Evolutionary conservation across 768 basidiomycete genomes (phyloP).

Genomic region (Leccinum fibrillosum): DNA sequence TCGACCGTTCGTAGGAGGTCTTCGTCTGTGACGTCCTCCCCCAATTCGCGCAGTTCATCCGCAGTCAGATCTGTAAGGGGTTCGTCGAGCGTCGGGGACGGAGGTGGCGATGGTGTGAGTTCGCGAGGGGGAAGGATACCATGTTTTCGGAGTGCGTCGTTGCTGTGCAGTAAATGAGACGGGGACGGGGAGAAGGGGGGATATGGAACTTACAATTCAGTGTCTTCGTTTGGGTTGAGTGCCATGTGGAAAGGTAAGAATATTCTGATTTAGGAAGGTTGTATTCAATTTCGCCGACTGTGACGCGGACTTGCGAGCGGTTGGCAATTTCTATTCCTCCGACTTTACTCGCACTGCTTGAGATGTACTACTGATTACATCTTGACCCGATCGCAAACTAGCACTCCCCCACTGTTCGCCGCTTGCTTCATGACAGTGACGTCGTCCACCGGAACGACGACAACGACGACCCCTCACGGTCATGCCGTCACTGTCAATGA

Average conservation of each 20-base stretch:
- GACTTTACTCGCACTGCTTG: slow-evolving; percentile 1
- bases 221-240: slow-evolving; percentile 86
- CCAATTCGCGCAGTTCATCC: slow-evolving; percentile 63
- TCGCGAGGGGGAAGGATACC: slow-evolving; percentile 84
- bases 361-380: slow-evolving; percentile 26
- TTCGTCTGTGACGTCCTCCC: slow-evolving; percentile 71
- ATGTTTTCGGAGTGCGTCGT: slow-evolving; percentile 89
- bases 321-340: slow-evolving; percentile 8
- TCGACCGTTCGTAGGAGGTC: slow-evolving; percentile 74
- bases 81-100: slow-evolving; percentile 69
- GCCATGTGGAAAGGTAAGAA: slow-evolving; percentile 40
- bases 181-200: not conserved
- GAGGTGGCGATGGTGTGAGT: slow-evolving; percentile 76
- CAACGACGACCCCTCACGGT: slow-evolving; percentile 23
- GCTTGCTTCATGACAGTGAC: slow-evolving; percentile 25
- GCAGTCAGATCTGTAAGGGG: slow-evolving; percentile 60
- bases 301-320: slow-evolving; percentile 26
- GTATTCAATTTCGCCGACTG: slow-evolving; percentile 20
- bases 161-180: slow-evolving; percentile 45
- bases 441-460: slow-evolving; percentile 16
- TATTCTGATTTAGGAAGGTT: slow-evolving; percentile 28
- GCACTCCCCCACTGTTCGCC: slow-evolving; percentile 6
- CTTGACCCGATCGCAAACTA: slow-evolving; percentile 6
- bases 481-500: slow-evolving; percentile 32
- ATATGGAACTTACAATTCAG: slow-evolving; percentile 76